Evolutionary conservation across 257 asterid genomes (phyloP).

Genomic region (Ocimum tenuiflorum): DNA sequence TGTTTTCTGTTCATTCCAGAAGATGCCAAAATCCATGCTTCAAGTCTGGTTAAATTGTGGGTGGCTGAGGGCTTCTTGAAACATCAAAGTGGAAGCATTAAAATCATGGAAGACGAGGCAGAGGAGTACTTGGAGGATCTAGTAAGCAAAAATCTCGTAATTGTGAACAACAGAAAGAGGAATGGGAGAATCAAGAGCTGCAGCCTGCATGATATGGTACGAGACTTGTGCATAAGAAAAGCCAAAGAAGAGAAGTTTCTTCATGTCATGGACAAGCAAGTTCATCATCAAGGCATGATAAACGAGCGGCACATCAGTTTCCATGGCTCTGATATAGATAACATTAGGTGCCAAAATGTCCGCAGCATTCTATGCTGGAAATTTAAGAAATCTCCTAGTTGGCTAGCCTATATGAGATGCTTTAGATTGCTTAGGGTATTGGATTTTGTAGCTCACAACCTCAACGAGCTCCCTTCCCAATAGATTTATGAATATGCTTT

Average conservation of each 20-base stretch:
- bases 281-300: neutral
- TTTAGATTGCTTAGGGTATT: slow-evolving; percentile 1
- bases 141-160: neutral
- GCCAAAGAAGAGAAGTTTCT: neutral
- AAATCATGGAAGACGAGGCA: neutral
- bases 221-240: no score
- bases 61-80: neutral
- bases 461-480: neutral
- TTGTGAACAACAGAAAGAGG: neutral
- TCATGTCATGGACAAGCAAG: neutral
- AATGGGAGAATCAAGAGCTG: neutral
- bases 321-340: neutral
- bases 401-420: neutral
- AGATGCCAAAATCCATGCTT: neutral
- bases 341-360: neutral
- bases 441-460: neutral
- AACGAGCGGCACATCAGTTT: neutral
- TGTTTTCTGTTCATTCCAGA: neutral
- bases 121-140: neutral
- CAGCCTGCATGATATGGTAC: no score
- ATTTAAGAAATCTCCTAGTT: neutral
- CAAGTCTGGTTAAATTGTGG: neutral
- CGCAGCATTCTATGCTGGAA: neutral
- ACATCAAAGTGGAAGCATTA: no score
- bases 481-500: no score